Evolutionary conservation across 192 early-diverging fungal genomes (phyloP).

Genomic region (Mortierella claussenii): DNA sequence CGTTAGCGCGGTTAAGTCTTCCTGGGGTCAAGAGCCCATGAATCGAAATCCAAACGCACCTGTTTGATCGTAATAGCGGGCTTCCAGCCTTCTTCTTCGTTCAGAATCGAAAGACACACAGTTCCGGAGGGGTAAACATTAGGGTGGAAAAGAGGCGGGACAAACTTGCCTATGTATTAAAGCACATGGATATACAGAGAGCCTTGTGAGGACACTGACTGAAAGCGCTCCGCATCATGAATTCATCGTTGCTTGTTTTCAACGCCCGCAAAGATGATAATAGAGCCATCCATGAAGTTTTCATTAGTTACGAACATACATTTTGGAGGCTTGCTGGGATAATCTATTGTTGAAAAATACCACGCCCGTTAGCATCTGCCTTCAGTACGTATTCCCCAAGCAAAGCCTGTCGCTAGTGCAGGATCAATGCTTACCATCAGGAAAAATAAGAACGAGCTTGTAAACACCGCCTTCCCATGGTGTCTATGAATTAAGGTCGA

Average conservation of each 20-base stretch:
- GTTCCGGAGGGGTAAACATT: conserved; percentile 98
- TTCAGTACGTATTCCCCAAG: no score
- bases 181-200: neutral
- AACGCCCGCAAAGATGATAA: no score
- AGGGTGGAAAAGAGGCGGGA: conserved; percentile 87
- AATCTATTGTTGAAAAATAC: conserved; percentile 40
- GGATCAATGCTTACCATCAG: conserved; percentile 70
- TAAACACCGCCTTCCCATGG: conserved; percentile 93
- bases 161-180: conserved; percentile 68
- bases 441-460: conserved; percentile 85
- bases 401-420: no score
- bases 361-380: no score
- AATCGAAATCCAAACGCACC: conserved; percentile 51
- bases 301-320: no score
- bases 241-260: no score
- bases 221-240: no score
- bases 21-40: no score
- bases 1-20: no score
- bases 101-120: conserved; percentile 96
- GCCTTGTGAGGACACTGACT: no score
- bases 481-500: conserved; percentile 62
- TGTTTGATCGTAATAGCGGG: conserved; percentile 97
- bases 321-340: conserved; percentile 60
- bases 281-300: no score
- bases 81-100: conserved; percentile 96